phyloP scores from a whole-genome alignment of 495 filamentous ascomycete genomes.

The Choiromyces venosus region DNA sequence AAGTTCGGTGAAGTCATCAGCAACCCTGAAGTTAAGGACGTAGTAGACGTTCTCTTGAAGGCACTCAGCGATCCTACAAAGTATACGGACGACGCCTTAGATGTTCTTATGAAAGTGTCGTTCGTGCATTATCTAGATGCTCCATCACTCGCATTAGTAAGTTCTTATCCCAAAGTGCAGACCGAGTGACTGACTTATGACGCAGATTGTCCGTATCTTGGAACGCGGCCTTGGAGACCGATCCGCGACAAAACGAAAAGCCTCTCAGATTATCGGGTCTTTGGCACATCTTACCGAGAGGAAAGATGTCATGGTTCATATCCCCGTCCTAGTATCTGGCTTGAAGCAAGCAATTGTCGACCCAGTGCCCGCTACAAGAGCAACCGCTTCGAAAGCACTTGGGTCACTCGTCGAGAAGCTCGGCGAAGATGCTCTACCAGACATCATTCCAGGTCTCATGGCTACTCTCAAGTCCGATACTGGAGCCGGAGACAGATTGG shows the following conservation, averaged over 20 bases:
- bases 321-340: constrained; percentile 88
- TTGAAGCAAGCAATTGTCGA: constrained; percentile 85
- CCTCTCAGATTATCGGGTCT: constrained; percentile 94
- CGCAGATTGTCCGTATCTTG: constrained; percentile 67
- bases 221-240: constrained; percentile 86
- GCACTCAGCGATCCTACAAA: constrained; percentile 96
- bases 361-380: constrained; percentile 92
- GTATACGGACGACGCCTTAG: constrained; percentile 90
- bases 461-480: constrained; percentile 93
- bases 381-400: constrained; percentile 91
- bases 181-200: constrained; percentile 6
- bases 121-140: constrained; percentile 96
- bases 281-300: constrained; percentile 93
- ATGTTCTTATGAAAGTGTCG: constrained; percentile 87
- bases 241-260: constrained; percentile 90
- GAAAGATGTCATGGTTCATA: constrained; percentile 83
- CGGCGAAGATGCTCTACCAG: constrained; percentile 91
- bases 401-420: constrained; percentile 95
- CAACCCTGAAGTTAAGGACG: constrained; percentile 89
- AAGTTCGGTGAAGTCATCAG: constrained; percentile 97
- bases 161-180: constrained; percentile 1
- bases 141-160: constrained; percentile 82
- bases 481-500: constrained; percentile 87
- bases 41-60: constrained; percentile 87
- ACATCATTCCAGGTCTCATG: constrained; percentile 97